Base-by-base conservation (phyloP, 176 grass and related monocot genomes). In the Ensete ventricosum region DNA sequence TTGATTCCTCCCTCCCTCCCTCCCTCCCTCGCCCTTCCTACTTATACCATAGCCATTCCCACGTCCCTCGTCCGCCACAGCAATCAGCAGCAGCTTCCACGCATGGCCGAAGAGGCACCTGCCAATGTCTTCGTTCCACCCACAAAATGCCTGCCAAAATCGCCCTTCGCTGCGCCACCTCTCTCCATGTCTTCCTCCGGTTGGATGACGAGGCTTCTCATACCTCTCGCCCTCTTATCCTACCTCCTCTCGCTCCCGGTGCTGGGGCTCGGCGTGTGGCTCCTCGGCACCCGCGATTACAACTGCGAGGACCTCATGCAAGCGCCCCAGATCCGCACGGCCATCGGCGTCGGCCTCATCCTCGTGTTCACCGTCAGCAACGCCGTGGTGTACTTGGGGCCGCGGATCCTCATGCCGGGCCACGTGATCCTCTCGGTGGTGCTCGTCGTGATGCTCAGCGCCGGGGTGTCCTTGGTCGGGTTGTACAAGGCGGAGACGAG, bases 241-340 rank as follows among this genome's bases (percentile, higher is more conserved):
- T 74, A 54, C 52, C 27, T 74, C 21, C 9, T 55, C 52, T 74
- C 72, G 11, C 21, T 74, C 52, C 72, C 72, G 11, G 52, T 55
- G 9, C 72, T 74, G 22, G 72, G 19, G 22, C 55, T 25, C 72
- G 72, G 50, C 23, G n/a, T 57, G 9, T 74, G 72, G 72, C 72
- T 74, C 22, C 53, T 74, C 53, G 53, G 21, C 52, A 74, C 72
- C 22, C 53, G 72, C 5, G 72, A 54, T 22, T 74, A 74, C 53
- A 23, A 74, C 21, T 74, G 72, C 72, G 72, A 74, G 72, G 21
- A 74, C 20, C 53, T 74, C 52, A 51, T 74, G 2, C 52, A 13
- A 8, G 55, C 27, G 72, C 51, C 20, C 3, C 21, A 22, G 12
- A 17, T 54, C 21, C 71, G 71, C 21, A 22, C 26, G 0, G 52